Evolutionary conservation across 2,329 filamentous ascomycete genomes (phyloP).

Genomic region (Arthrobotrys conoides): DNA sequence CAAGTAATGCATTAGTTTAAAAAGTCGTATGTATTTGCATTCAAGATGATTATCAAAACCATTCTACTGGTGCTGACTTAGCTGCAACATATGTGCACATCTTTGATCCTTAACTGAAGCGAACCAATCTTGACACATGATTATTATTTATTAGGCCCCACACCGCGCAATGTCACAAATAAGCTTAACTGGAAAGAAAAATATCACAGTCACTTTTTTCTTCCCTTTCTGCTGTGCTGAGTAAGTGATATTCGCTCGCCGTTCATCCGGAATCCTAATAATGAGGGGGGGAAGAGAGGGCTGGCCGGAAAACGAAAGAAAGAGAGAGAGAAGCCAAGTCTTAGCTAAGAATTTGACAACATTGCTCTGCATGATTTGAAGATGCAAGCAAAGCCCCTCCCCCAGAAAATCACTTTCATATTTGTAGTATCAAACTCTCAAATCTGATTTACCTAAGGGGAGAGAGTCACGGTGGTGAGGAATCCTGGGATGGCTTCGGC

Average conservation of each 20-base stretch:
- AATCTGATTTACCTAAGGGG: background rate
- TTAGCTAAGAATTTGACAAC: slow-evolving; percentile 44
- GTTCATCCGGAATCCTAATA: slow-evolving; percentile 20
- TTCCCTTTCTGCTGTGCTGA: background rate
- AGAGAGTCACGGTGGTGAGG: background rate
- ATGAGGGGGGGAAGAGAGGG: background rate
- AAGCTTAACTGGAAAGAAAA: slow-evolving; percentile 7
- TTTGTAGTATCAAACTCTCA: background rate
- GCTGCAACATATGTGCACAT: too few relatives aligned
- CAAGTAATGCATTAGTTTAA: slow-evolving; percentile 26
- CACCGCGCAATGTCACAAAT: slow-evolving; percentile 16
- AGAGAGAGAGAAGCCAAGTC: background rate
- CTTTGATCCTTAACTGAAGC: slow-evolving; percentile 8
- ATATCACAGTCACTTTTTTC: slow-evolving; percentile 5
- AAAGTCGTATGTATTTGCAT: background rate
- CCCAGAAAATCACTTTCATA: slow-evolving; percentile 11
- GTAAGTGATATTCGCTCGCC: slow-evolving; percentile 7
- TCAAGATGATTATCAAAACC: background rate
- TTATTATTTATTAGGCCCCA: too few relatives aligned
- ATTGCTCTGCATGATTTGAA: slow-evolving; percentile 27
- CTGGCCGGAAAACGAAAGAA: background rate
- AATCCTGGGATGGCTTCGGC: background rate
- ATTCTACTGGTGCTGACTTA: background rate
- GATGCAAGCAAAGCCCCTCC: slow-evolving; percentile 15
- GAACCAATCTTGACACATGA: slow-evolving; percentile 16